Base-by-base conservation (phyloP, 257 asterid genomes). In the Lavandula angustifolia region DNA sequence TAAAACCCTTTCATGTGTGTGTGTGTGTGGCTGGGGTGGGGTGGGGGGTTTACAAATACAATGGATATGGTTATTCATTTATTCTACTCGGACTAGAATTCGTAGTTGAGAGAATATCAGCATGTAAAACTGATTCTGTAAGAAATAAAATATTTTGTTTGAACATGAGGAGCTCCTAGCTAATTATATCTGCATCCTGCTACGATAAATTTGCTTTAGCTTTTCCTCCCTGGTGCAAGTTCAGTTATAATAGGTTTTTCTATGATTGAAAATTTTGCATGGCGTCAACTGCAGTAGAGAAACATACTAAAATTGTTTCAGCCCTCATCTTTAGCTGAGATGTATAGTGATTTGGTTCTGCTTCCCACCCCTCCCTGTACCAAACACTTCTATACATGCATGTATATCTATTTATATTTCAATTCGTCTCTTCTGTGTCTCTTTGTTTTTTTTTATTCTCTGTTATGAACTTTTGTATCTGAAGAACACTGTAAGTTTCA, bases 401-500 rank as follows among this genome's bases (percentile, higher is more conserved):
- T 61, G 6, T 6, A 3, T 43, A 12, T 58, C 9, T 3, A 53
- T 53, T 29, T n/a, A 10, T 32, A 12, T 62, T n/a, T n/a, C 49
- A 6, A 14, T 16, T 40, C 8, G 3, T 14, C 16, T 41, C 14
- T 32, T 17, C 12, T 38, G 7, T 3, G 12, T 67, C 8, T 46
- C n/a, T n/a, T n/a, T n/a, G n/a, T 5, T 7, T 27, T 32, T 62
- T 49, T 9, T 13, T 22, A 22, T n/a, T 31, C 47, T 14, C 16
- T 14, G 47, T 17, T 64, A 1, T 43, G 32, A 3, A 2, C 47
- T 59, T 44, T 55, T 68, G 29, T 53, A 34, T 46, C 37, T 16
- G 73, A 70, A 63, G 14, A 38, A 35, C 67, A 52, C 44, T 58
- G 49, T 13, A 13, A 43, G 7, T 78, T 70, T 64, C 80, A 92